Conservation (phyloP, 495 filamentous ascomycete species). For the Aspergillus saccharolyticus region DNA sequence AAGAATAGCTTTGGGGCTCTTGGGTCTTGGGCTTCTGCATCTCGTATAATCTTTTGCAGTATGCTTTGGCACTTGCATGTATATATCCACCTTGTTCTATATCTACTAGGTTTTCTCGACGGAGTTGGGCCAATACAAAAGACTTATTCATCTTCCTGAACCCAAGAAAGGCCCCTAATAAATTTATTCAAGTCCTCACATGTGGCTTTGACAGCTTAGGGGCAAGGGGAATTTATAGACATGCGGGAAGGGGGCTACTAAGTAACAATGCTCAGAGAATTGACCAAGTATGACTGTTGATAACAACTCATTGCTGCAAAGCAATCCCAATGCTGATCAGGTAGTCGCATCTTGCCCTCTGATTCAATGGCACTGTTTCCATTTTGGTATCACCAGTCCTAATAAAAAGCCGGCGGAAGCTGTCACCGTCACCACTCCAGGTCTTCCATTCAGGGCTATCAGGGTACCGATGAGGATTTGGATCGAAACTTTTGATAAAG, state of each 20-base stretch:
- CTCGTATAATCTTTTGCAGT: background rate
- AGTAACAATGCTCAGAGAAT: background rate
- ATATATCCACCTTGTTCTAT: slow-evolving; percentile 8
- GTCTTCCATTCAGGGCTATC: slow-evolving; percentile 46
- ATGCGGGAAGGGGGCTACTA: too few relatives aligned
- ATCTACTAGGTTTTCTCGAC: background rate
- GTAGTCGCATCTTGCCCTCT: slow-evolving; percentile 49
- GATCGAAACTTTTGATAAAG: slow-evolving; percentile 60
- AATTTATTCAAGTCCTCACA: too few relatives aligned
- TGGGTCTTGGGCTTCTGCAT: background rate
- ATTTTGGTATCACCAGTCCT: slow-evolving; percentile 52
- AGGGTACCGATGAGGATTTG: slow-evolving; percentile 47
- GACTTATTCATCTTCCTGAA: slow-evolving; percentile 2
- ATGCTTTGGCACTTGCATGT: background rate
- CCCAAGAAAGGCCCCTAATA: too few relatives aligned
- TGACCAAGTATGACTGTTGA: background rate
- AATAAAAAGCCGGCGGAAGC: slow-evolving; percentile 47
- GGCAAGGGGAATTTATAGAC: too few relatives aligned
- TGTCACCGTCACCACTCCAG: slow-evolving; percentile 29
- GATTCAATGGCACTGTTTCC: slow-evolving; percentile 47
- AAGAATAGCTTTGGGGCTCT: background rate
- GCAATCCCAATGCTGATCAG: slow-evolving; percentile 46
- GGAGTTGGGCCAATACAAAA: slow-evolving; percentile 5
- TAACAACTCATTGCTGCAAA: slow-evolving; percentile 38
- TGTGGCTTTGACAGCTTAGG: too few relatives aligned